A percentile compares a stretch with the other conserved stretches of the same genome.
Evolutionary conservation across 371 early-diverging fungal species (phyloP).

Genomic region (Zychaea mexicana): DNA sequence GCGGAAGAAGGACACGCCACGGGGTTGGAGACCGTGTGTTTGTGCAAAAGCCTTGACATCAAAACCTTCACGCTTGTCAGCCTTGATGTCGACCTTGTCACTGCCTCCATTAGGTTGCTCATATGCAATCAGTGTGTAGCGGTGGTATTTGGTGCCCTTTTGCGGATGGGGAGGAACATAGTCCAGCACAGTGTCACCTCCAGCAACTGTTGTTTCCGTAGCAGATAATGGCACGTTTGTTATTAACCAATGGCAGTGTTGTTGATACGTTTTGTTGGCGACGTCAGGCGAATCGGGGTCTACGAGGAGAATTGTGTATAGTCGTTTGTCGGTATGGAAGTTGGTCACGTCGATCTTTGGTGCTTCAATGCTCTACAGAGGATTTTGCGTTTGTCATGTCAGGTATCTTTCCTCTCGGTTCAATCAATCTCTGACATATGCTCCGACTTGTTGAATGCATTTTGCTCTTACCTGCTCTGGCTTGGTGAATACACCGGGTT

Average conservation of each 20-base stretch:
- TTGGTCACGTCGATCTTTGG: conserved; percentile 63
- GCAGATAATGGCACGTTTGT: conserved; percentile 68
- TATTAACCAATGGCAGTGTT: conserved; percentile 70
- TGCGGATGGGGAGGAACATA: conserved; percentile 86
- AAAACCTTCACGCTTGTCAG: conserved; percentile 42
- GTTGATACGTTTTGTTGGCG: conserved; percentile 60
- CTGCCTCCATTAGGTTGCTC: conserved; percentile 71
- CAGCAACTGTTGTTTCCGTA: conserved; percentile 43
- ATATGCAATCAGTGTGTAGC: conserved; percentile 71
- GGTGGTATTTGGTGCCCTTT: conserved; percentile 78
- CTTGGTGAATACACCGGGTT: conserved; percentile 59
- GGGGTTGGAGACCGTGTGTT: conserved; percentile 43
- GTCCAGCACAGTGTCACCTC: conserved; percentile 60
- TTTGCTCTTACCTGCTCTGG: conserved; percentile 48
- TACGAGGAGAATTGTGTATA: conserved; percentile 75
- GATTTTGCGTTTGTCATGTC: no score
- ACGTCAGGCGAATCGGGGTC: conserved; percentile 76
- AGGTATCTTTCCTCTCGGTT: no score
- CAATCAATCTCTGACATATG: not conserved
- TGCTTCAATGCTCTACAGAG: conserved; percentile 52
- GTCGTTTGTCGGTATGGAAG: conserved; percentile 69
- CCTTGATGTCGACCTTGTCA: conserved; percentile 49
- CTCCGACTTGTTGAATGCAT: not conserved
- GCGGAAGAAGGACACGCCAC: conserved; percentile 77
- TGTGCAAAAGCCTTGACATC: conserved; percentile 52